Conservation (phyloP, 129 eudicot genomes). For the Lonicera japonica region DNA sequence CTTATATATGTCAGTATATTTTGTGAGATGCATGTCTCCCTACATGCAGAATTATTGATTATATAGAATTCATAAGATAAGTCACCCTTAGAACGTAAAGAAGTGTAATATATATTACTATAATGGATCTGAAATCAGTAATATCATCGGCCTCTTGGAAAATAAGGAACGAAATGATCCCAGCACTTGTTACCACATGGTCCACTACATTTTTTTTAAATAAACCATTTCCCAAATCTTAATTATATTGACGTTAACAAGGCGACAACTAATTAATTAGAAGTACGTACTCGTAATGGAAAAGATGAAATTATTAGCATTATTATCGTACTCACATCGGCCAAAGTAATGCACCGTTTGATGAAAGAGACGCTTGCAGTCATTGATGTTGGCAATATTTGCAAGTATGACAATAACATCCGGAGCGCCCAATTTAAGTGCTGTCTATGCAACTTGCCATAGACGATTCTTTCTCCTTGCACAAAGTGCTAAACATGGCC, state of each 20-base stretch:
- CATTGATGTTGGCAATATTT: slow-evolving; percentile 41
- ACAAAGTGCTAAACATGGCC: slow-evolving; percentile 45
- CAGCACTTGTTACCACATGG: slow-evolving; percentile 40
- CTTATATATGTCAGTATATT: too few species aligned
- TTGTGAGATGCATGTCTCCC: too few species aligned
- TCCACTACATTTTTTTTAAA: slow-evolving; percentile 20
- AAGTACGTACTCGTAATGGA: background rate
- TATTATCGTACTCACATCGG: slow-evolving; percentile 24
- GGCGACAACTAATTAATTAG: background rate
- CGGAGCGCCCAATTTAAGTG: slow-evolving; percentile 28
- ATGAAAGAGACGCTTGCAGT: slow-evolving; percentile 46
- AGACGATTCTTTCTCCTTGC: slow-evolving; percentile 49
- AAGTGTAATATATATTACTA: slow-evolving; percentile 12
- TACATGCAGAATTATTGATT: too few species aligned
- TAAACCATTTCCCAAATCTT: slow-evolving; percentile 29
- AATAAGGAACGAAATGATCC: slow-evolving; percentile 10
- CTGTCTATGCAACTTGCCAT: slow-evolving; percentile 13
- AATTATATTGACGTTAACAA: slow-evolving; percentile 19
- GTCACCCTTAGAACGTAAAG: too few species aligned
- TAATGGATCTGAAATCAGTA: slow-evolving; percentile 20
- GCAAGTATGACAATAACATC: slow-evolving; percentile 41
- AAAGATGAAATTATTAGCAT: background rate
- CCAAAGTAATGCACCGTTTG: slow-evolving; percentile 42
- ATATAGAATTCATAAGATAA: too few species aligned
- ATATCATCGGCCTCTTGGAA: slow-evolving; percentile 29